Base-by-base conservation (phyloP, 139 green algal genomes). In the Diplosphaera chodatii region DNA sequence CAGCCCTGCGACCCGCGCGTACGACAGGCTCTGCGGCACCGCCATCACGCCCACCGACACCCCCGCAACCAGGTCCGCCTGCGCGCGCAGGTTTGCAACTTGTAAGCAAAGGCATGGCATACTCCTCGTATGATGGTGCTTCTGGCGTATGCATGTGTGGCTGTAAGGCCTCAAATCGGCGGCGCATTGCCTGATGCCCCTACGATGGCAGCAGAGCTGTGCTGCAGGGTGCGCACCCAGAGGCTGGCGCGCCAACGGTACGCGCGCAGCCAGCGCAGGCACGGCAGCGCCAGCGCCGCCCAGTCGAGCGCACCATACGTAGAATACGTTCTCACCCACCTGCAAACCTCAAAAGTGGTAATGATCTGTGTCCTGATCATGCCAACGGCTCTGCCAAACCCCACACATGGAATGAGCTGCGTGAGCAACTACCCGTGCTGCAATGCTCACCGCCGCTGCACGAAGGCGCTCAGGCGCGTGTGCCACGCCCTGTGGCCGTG, bases 11-110 rank as follows among this genome's bases (percentile, higher is more conserved):
- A 87, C 74, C 18, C 72, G 74, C 15, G 85, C 85, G 65, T 86
- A 91, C 2, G 75, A 84, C 66, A 91, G 70, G 56, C 72, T 75
- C 68, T 78, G 74, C 15, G 85, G 85, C 27, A 91, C 76, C 10
- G 85, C 79, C 84, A 90, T 90, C 67, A 83, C 84, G 29, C 80
- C 84, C 59, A 90, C 83, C 3, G 74, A 77, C n/a, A 86, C 32
- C 1, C 84, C 84, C 25, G 84, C 82, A 25, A 86, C 33, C 20
- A 88, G 25, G 66, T 90, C 82, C 1, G 70, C 74, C 84, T 84
- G 70, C 63, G 77, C n/a, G n/a, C n/a, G n/a, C n/a, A n/a, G n/a
- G n/a, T n/a, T n/a, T n/a, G n/a, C n/a, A n/a, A n/a, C n/a, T n/a
- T n/a, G n/a, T n/a, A n/a, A n/a, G n/a, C n/a, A n/a, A n/a, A 48